Percentiles rank a stretch among this genome's conserved stretches.
phyloP scores from a whole-genome alignment of 2,329 filamentous ascomycete genomes.

The Zalaria obscura region DNA sequence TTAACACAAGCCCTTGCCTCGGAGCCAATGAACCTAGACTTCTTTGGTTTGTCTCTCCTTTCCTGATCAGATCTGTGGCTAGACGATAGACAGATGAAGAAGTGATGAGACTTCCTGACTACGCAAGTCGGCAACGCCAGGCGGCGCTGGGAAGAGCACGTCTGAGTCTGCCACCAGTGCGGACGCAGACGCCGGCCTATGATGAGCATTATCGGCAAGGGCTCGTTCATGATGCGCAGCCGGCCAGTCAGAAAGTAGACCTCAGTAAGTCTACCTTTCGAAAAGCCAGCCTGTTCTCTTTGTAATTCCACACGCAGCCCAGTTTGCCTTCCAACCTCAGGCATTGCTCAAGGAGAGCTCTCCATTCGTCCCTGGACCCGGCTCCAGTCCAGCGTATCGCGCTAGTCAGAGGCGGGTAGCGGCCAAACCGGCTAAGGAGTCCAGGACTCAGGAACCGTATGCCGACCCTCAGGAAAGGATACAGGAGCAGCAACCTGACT shows the following conservation, averaged over 20 bases:
- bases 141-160: conserved; percentile 20
- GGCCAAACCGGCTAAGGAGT: neutral
- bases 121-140: conserved; percentile 18
- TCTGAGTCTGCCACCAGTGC: conserved; percentile 19
- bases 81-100: conserved; percentile 17
- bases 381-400: conserved; percentile 25
- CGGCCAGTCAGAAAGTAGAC: neutral
- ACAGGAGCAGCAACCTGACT: neutral
- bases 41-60: conserved; percentile 27
- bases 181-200: neutral
- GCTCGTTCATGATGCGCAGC: neutral
- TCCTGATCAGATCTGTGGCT: no score
- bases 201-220: neutral
- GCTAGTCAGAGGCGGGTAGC: conserved; percentile 18
- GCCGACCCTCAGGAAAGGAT: neutral
- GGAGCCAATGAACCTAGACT: conserved; percentile 23
- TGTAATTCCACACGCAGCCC: neutral
- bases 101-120: conserved; percentile 17
- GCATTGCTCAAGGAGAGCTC: neutral
- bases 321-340: neutral
- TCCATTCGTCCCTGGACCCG: neutral
- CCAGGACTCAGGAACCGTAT: neutral
- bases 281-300: no score
- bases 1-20: neutral
- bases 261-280: neutral